These are phyloP conservation scores for Aspergillus awamori DNA, from an alignment of 2,329 filamentous ascomycete genomes.

Conservation along the genomic window DNA sequence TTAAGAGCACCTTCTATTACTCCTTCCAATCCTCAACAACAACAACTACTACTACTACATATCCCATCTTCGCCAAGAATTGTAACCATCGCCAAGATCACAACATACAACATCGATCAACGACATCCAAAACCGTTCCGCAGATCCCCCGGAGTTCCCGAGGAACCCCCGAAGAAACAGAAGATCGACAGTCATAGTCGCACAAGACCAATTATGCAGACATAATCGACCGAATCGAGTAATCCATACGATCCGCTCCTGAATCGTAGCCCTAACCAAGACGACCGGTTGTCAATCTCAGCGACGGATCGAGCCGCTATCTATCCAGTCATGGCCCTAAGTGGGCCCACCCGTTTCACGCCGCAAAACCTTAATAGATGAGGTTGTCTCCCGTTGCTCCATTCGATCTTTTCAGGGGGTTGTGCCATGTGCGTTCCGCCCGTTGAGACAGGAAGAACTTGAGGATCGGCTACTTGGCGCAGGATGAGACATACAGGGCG, in stretches of 20 bases:
- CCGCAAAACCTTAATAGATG: slow-evolving; percentile 5
- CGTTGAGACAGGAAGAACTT: not conserved
- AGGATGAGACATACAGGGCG: slow-evolving; percentile 2
- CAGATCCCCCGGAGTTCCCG: not conserved
- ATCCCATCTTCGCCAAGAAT: not conserved
- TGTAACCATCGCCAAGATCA: not conserved
- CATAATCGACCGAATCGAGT: not conserved
- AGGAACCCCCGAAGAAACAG: not conserved
- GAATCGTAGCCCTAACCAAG: not conserved
- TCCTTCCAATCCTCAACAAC: not conserved
- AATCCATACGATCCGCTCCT: not conserved
- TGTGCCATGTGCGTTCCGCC: not conserved
- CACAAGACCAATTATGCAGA: no score
- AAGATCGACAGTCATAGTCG: not conserved
- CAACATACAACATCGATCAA: not conserved
- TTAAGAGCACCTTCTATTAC: not conserved
- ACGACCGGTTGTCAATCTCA: not conserved
- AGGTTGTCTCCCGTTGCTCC: slow-evolving; percentile 2
- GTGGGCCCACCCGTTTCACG: not conserved
- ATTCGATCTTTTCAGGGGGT: not conserved
- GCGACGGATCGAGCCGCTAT: not conserved
- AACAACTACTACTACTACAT: not conserved
- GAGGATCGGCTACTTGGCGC: not conserved
- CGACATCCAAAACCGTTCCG: not conserved
- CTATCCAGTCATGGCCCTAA: not conserved